Percentiles rank a stretch among this genome's conserved stretches.
These are phyloP conservation scores for Cinchona pubescens DNA, from an alignment of 257 asterid species.

Conservation along the genomic window DNA sequence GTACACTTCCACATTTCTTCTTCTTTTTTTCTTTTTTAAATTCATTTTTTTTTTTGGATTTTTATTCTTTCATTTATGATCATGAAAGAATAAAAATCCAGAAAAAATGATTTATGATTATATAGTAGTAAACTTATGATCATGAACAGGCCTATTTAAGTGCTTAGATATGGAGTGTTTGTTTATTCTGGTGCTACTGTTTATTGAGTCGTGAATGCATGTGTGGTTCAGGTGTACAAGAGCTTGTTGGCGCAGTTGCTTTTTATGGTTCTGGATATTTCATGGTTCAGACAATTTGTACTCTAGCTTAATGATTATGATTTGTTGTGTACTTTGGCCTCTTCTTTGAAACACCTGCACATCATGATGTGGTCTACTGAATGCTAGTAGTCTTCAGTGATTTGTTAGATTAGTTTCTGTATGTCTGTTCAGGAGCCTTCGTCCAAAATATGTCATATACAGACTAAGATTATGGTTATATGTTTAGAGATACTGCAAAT, in stretches of 20 bases:
- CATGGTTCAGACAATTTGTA: conserved; percentile 51
- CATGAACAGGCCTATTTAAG: too few species aligned
- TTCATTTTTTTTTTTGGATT: too few species aligned
- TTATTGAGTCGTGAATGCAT: conserved; percentile 43
- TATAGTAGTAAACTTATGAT: too few species aligned
- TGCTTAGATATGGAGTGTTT: background rate
- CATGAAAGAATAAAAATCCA: too few species aligned
- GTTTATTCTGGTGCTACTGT: background rate
- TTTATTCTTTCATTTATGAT: too few species aligned
- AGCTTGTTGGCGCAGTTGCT: conserved; percentile 68
- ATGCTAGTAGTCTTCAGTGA: conserved; percentile 32
- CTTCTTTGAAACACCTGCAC: conserved; percentile 52
- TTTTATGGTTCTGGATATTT: conserved; percentile 63
- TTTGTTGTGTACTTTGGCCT: conserved; percentile 65
- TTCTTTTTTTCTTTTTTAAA: too few species aligned
- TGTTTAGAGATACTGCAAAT: background rate
- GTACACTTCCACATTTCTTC: too few species aligned
- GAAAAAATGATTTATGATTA: too few species aligned
- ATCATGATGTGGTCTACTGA: conserved; percentile 38
- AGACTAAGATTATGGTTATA: conserved; percentile 7
- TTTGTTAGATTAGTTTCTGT: conserved; percentile 20
- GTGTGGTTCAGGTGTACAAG: conserved; percentile 64
- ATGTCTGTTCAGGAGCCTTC: background rate
- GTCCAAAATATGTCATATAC: background rate
- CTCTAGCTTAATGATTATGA: conserved; percentile 67